Percentiles rank a stretch among this genome's conserved stretches.
Conservation (phyloP, 2,329 filamentous ascomycete species). For the Talaromyces verruculosus region DNA sequence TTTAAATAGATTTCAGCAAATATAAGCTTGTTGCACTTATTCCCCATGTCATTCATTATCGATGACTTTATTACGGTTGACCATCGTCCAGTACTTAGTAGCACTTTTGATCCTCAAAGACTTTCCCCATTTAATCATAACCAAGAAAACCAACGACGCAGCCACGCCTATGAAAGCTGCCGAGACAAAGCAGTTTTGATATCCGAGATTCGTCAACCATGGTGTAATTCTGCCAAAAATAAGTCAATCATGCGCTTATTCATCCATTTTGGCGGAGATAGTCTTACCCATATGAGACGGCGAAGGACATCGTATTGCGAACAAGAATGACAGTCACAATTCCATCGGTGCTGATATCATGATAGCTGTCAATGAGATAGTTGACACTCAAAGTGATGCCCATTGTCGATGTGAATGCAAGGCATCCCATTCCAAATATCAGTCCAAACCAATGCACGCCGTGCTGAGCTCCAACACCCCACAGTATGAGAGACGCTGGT, state of each 20-base stretch:
- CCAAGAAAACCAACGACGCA: slow-evolving; percentile 39
- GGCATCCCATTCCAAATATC: slow-evolving; percentile 45
- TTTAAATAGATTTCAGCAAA: not conserved
- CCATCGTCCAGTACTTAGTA: slow-evolving; percentile 41
- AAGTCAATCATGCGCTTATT: not conserved
- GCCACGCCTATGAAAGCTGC: slow-evolving; percentile 41
- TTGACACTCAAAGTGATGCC: slow-evolving; percentile 43
- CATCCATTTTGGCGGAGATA: not conserved
- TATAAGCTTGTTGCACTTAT: not conserved
- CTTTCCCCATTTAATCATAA: slow-evolving; percentile 45
- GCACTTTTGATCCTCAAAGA: slow-evolving; percentile 35
- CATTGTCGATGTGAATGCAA: slow-evolving; percentile 41
- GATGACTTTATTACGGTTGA: slow-evolving; percentile 28
- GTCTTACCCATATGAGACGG: slow-evolving; percentile 43
- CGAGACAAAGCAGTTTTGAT: slow-evolving; percentile 49
- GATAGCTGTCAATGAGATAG: slow-evolving; percentile 45
- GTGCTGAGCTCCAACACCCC: slow-evolving; percentile 46
- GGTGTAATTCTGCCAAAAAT: slow-evolving; percentile 44
- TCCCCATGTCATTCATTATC: not conserved
- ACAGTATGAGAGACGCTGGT: slow-evolving; percentile 38
- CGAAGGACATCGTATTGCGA: slow-evolving; percentile 52
- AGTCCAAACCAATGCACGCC: slow-evolving; percentile 36
- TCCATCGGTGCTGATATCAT: slow-evolving; percentile 42
- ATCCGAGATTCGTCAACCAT: slow-evolving; percentile 46
- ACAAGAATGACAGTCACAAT: slow-evolving; percentile 48